phyloP scores from a whole-genome alignment of 2,329 filamentous ascomycete species.

The Acephala macrosclerotiorum region DNA sequence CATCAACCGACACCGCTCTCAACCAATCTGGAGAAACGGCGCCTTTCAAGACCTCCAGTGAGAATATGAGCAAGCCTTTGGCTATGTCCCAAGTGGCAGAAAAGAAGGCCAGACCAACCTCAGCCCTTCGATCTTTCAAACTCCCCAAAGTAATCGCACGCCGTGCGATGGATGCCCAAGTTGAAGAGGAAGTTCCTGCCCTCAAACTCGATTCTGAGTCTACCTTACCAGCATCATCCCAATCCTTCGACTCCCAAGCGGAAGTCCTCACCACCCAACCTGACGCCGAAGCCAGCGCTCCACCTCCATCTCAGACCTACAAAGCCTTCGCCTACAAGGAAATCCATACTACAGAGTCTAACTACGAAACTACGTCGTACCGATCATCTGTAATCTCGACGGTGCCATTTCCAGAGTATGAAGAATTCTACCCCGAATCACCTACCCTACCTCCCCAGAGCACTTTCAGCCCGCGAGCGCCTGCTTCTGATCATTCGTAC shows the following conservation, averaged over 20 bases:
- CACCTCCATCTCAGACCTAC: no score
- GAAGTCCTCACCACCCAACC: no score
- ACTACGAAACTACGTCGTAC: neutral
- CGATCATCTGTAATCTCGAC: neutral
- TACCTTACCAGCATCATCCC: neutral
- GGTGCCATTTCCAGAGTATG: neutral
- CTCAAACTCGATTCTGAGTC: neutral
- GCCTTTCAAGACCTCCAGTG: neutral
- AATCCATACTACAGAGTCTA: neutral
- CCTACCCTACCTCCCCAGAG: neutral
- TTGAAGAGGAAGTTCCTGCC: neutral
- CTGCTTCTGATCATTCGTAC: neutral
- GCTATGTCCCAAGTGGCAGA: neutral
- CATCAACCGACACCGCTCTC: neutral
- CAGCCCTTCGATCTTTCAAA: neutral
- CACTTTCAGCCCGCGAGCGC: neutral
- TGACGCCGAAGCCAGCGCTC: no score
- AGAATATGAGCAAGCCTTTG: neutral
- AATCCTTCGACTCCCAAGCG: neutral
- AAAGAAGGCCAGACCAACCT: neutral
- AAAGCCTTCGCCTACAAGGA: neutral
- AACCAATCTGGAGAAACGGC: neutral
- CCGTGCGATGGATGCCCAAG: neutral
- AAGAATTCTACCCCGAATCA: neutral
- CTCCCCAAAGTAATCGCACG: neutral